phyloP scores from a whole-genome alignment of 2,329 filamentous ascomycete species.

The Aspergillus hortae region DNA sequence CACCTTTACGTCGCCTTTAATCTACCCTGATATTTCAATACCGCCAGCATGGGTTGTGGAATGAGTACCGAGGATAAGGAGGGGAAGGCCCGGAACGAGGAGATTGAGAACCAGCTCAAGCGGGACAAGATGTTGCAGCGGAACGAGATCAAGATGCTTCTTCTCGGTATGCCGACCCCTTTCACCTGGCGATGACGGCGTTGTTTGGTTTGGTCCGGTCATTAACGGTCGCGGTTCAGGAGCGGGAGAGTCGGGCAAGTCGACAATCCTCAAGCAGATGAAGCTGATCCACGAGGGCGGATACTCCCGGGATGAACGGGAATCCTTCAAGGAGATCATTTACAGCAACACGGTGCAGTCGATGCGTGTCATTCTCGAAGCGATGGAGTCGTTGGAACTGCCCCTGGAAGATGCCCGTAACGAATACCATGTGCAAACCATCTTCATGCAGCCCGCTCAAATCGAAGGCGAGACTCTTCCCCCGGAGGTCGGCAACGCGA shows the following conservation, averaged over 20 bases:
- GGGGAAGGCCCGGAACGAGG: constrained; percentile 99
- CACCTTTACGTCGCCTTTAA: constrained; percentile 5
- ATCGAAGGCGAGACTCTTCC: constrained; percentile 93
- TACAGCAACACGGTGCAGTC: constrained; percentile 69
- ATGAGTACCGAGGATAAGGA: constrained; percentile 99
- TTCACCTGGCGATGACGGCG: neutral
- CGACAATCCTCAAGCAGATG: constrained; percentile 94
- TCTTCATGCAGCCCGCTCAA: constrained; percentile 97
- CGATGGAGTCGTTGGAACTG: constrained; percentile 67
- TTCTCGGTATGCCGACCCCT: constrained; percentile 70
- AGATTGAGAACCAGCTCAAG: constrained; percentile 99
- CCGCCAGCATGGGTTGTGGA: constrained; percentile 92
- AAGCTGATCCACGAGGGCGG: constrained; percentile 99
- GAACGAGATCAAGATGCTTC: constrained; percentile 99
- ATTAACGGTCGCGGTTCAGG: constrained; percentile 49
- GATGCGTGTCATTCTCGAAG: constrained; percentile 67
- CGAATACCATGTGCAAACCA: constrained; percentile 96
- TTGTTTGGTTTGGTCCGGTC: neutral
- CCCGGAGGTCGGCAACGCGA: constrained; percentile 90
- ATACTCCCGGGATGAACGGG: constrained; percentile 84
- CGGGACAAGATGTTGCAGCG: constrained; percentile 97
- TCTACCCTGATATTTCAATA: constrained; percentile 13
- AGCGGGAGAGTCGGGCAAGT: constrained; percentile 97
- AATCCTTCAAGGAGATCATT: constrained; percentile 69
- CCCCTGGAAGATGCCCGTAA: constrained; percentile 87